Evolutionary conservation across 768 basidiomycete genomes (phyloP), one percentile per base, ranked within the genome.

Genomic region (Gyrodon lividus): DNA sequence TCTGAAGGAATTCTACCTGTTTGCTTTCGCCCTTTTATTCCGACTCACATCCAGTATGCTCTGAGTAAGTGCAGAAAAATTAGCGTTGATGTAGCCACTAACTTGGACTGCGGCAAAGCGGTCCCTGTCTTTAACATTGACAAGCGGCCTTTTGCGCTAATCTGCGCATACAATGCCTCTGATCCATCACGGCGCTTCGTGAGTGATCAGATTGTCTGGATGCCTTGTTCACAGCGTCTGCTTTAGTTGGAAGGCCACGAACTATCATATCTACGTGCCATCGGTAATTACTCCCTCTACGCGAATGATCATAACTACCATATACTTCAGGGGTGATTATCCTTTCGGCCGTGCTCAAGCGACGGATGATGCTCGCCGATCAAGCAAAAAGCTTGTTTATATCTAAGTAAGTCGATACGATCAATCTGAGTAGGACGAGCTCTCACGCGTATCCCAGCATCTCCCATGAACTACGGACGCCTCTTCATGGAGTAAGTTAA

Each of bases 101-200:
- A 55, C 46, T 46, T 48, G 26, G 33, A 45, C 20, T 22, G 6
- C n/a, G 12, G 13, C 28, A 34, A 55, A 92, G 91, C 85, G 50
- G 94, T 96, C 6, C 94, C 94, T 6, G 87, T 96, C 44, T 95
- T 90, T 68, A 94, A 95, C 59, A 84, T 96, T 46, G 92, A 96
- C 71, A 90, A 92, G 70, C 81, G 87, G 45, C 92, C 93, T 10
- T 96, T 97, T 60, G 92, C 92, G 6, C 67, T 97, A 61, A 75
- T 98, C 17, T 94, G 91, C 58, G 92, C 92, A 5, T 96, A 94
- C 69, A 97, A 94, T 69, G 86, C 86, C 0, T 83, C 84, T 12
- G 84, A 89, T 48, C 83, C 89, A 51, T 79, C 82, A 1, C 88
- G 86, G 62, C 87, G 89, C 59, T 94, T 87, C 68, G 89, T 91